These are phyloP conservation scores for Populus hybrid DNA, from an alignment of 441 rosid genomes.

Conservation along the genomic window DNA sequence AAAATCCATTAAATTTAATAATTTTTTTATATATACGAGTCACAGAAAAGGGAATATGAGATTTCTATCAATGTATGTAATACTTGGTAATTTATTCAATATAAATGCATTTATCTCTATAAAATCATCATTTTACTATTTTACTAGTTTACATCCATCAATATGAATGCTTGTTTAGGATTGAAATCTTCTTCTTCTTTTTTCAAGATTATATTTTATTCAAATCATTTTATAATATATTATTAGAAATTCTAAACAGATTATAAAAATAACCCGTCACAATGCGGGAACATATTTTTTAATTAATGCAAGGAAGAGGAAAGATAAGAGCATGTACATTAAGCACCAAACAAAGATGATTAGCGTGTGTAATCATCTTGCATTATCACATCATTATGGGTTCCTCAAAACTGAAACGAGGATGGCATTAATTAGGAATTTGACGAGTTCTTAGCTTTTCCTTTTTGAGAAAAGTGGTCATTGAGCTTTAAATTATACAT, in stretches of 20 bases:
- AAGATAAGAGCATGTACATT: neutral
- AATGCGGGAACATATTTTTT: neutral
- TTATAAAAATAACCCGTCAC: neutral
- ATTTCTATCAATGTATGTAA: too few relatives aligned
- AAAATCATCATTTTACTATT: too few relatives aligned
- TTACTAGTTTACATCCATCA: too few relatives aligned
- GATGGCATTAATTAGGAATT: neutral
- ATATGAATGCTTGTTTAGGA: too few relatives aligned
- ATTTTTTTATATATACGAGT: too few relatives aligned
- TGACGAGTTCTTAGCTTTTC: neutral
- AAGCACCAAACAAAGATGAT: neutral
- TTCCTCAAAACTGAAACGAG: neutral
- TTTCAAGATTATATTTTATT: too few relatives aligned
- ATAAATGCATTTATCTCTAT: too few relatives aligned
- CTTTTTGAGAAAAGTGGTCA: neutral
- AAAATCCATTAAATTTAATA: too few relatives aligned
- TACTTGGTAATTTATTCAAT: too few relatives aligned
- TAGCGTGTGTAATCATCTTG: neutral
- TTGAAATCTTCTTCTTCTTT: too few relatives aligned
- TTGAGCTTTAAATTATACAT: neutral
- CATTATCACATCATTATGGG: neutral
- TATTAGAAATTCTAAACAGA: neutral
- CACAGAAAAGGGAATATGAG: too few relatives aligned
- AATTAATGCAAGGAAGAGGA: neutral
- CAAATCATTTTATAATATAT: too few relatives aligned